These are phyloP conservation scores for Physaria fendleri DNA, from an alignment of 345 rosid genomes.

Conservation along the genomic window DNA sequence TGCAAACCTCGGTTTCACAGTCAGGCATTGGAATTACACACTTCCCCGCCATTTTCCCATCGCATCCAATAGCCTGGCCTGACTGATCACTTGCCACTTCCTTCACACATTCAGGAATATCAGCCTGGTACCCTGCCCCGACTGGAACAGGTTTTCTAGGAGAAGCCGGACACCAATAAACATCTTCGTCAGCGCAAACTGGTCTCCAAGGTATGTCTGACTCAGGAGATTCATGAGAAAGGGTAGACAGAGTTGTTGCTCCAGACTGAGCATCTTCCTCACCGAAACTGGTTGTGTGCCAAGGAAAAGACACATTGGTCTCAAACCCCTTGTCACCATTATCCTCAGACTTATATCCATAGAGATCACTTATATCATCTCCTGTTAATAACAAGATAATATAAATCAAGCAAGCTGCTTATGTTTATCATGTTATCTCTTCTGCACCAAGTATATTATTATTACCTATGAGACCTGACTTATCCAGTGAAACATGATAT, in stretches of 20 bases:
- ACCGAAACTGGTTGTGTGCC: constrained; percentile 17
- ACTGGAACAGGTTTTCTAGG: constrained; percentile 42
- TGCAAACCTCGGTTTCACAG: constrained; percentile 9
- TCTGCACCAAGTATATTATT: constrained; percentile 12
- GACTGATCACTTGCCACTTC: constrained; percentile 10
- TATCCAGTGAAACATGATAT: constrained; percentile 12
- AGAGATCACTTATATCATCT: constrained; percentile 23
- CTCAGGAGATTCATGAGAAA: constrained; percentile 36
- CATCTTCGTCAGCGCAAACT: constrained; percentile 28
- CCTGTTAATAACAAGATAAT: constrained; percentile 28
- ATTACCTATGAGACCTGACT: constrained; percentile 31
- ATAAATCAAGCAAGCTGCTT: constrained; percentile 7
- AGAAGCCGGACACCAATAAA: constrained; percentile 27
- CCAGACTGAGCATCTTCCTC: constrained; percentile 37
- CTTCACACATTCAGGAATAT: constrained; percentile 39
- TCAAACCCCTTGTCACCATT: constrained; percentile 28
- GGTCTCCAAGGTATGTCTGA: constrained; percentile 29
- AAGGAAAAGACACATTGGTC: constrained; percentile 24
- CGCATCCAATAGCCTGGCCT: constrained; percentile 9
- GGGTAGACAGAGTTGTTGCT: constrained; percentile 30
- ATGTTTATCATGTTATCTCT: neutral
- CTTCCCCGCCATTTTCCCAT: constrained; percentile 38
- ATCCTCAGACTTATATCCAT: constrained; percentile 20
- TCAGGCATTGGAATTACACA: constrained; percentile 47
- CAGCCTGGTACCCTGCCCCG: constrained; percentile 55